Evolutionary conservation across 305 asterid genomes (phyloP), one percentile per base, ranked within the genome.

Genomic region (Caryopteris hybrid): DNA sequence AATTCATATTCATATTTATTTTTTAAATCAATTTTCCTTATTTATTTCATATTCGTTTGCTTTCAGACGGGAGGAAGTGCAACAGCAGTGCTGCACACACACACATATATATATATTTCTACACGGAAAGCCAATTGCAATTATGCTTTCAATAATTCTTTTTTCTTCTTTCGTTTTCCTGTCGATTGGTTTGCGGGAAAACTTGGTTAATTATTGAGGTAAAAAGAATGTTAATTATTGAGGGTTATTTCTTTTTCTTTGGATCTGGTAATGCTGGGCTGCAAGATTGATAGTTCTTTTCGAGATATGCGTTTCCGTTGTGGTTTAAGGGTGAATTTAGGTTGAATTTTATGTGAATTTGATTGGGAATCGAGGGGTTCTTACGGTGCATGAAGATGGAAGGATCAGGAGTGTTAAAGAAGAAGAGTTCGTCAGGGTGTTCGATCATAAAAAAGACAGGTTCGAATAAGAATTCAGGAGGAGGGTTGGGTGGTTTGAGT

Each of bases 381-480:
- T 25, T 58, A 68, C 45, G 78, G 79, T 36, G 68, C 61, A 43
- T 72, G 81, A 64, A 25, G 41, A 93, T 93, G 99, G 97, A 90
- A 67, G 86, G 94, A 85, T 87, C 97, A 74, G 95, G 92, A 53
- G 78, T 88, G 73, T 60, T 91, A 77, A 93, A 90, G 86, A 88
- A 88, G 92, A 90, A 88, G 72, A 87, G 77, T 46, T 83, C 96
- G 47, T 90, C 97, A 0, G 96, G 97, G 66, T 90, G 97, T 82
- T 91, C 88, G 80, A 84, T 93, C 61, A 85, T 93, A 5, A 90
- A 88, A 69, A 88, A 88, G 72, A 81, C 82, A 54, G 74, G 75
- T 53, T 88, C 69, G 34, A 54, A 75, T 64, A 65, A 68, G 68
- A 78, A 71, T 75, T 76, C 77, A 17, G 76, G 76, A 21, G 76